phyloP scores from a whole-genome alignment of 768 basidiomycete species.

The Chalciporus pseudorubinellus region DNA sequence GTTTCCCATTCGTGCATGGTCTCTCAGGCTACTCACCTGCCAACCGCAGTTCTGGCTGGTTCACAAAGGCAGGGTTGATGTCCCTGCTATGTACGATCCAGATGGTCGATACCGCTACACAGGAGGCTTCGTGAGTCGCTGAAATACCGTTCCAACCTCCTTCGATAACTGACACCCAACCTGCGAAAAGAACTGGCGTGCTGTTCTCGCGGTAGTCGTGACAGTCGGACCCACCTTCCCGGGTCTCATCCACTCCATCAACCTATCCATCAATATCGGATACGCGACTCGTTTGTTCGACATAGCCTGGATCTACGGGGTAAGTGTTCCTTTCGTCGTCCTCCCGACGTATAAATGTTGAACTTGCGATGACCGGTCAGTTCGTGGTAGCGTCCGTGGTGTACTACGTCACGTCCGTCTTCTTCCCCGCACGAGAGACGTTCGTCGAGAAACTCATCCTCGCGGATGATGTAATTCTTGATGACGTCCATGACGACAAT shows the following conservation, averaged over 20 bases:
- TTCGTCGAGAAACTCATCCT: slow-evolving; percentile 27
- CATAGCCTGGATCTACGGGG: slow-evolving; percentile 76
- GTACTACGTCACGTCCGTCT: slow-evolving; percentile 26
- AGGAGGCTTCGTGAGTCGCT: slow-evolving; percentile 59
- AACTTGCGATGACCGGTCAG: slow-evolving; percentile 4
- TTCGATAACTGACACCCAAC: neutral
- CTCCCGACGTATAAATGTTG: neutral
- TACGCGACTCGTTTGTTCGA: slow-evolving; percentile 57
- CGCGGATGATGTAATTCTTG: slow-evolving; percentile 12
- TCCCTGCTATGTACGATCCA: slow-evolving; percentile 82
- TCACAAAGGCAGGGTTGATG: slow-evolving; percentile 68
- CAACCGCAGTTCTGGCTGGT: slow-evolving; percentile 79
- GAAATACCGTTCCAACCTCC: neutral
- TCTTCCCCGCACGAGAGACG: slow-evolving; percentile 26
- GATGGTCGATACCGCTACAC: slow-evolving; percentile 76
- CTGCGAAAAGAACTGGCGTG: slow-evolving; percentile 75
- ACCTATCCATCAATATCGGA: slow-evolving; percentile 59
- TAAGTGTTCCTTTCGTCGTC: slow-evolving; percentile 32
- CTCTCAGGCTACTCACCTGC: too few species aligned
- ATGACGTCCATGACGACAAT: neutral
- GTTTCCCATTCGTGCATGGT: neutral
- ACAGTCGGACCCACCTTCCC: slow-evolving; percentile 74
- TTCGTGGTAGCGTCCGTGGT: slow-evolving; percentile 24
- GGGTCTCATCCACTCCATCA: slow-evolving; percentile 75
- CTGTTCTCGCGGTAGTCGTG: slow-evolving; percentile 63